Conservation (phyloP, 352 stramenopile genomes). For the Achlya hypogyna region DNA sequence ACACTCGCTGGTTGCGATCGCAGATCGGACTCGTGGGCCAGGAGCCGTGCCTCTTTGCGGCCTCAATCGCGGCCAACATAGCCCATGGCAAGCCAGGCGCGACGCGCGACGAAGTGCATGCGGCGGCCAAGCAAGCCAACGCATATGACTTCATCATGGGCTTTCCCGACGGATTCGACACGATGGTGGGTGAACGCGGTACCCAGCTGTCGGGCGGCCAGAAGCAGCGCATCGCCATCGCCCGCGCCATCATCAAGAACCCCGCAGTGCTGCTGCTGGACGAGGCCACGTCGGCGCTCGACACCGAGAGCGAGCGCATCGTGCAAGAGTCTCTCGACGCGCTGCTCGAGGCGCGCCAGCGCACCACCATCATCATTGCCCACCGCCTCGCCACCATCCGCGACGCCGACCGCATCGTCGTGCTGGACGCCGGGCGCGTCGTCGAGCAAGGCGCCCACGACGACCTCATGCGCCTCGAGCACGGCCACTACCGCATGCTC, state of each 20-base stretch:
- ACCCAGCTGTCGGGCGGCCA: constrained; percentile 89
- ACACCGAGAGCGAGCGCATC: constrained; percentile 62
- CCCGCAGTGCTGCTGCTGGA: constrained; percentile 83
- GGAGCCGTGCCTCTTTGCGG: constrained; percentile 88
- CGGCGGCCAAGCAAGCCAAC: constrained; percentile 76
- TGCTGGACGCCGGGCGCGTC: constrained; percentile 87
- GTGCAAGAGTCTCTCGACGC: constrained; percentile 71
- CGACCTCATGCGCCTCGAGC: constrained; percentile 66
- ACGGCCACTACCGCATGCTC: constrained; percentile 37
- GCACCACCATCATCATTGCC: constrained; percentile 92
- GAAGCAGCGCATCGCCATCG: constrained; percentile 90
- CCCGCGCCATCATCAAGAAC: constrained; percentile 85
- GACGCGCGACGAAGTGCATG: constrained; percentile 59
- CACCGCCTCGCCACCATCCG: constrained; percentile 91
- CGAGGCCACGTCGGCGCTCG: constrained; percentile 77
- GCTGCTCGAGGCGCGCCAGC: constrained; percentile 34
- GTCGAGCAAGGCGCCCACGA: constrained; percentile 89
- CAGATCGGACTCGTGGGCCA: constrained; percentile 86
- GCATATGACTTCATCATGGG: constrained; percentile 86
- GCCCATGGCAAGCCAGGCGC: constrained; percentile 51
- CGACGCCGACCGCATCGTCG: constrained; percentile 91
- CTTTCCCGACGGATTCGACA: constrained; percentile 86
- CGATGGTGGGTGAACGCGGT: constrained; percentile 79
- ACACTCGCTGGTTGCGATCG: constrained; percentile 49
- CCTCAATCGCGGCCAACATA: constrained; percentile 66